These are phyloP conservation scores for Fraxinus pennsylvanica DNA, from an alignment of 257 asterid genomes.

Conservation along the genomic window DNA sequence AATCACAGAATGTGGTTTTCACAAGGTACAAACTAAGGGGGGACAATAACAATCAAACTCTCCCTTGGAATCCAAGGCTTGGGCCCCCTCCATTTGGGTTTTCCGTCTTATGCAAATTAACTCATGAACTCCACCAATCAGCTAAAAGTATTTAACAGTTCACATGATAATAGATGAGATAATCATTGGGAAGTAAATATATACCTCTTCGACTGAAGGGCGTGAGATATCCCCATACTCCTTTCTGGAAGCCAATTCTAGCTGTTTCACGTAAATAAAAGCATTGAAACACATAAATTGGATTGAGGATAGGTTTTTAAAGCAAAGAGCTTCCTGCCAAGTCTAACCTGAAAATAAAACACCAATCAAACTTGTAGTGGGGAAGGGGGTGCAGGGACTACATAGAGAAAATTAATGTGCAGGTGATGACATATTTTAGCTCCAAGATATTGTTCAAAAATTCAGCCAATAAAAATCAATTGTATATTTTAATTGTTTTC, in stretches of 20 bases:
- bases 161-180: slow-evolving; percentile 9
- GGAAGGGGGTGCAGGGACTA: background rate
- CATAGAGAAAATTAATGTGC: background rate
- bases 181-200: slow-evolving; percentile 14
- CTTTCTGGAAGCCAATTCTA: slow-evolving; percentile 80
- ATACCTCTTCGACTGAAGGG: slow-evolving; percentile 76
- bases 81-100: background rate
- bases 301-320: slow-evolving; percentile 26
- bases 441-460: background rate
- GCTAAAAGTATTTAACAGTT: background rate
- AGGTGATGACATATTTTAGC: background rate
- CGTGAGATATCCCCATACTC: slow-evolving; percentile 65
- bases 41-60: background rate
- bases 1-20: background rate
- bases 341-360: slow-evolving; percentile 10
- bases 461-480: background rate
- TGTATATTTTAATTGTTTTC: no score
- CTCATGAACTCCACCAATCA: background rate
- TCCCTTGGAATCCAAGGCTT: background rate
- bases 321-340: slow-evolving; percentile 13
- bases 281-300: slow-evolving; percentile 28
- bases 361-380: slow-evolving; percentile 2
- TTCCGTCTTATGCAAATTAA: background rate
- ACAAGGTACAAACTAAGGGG: background rate
- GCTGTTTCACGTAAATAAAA: slow-evolving; percentile 49